Evolutionary conservation across 768 basidiomycete genomes (phyloP).

Genomic region (Podaxis mareebaensis): DNA sequence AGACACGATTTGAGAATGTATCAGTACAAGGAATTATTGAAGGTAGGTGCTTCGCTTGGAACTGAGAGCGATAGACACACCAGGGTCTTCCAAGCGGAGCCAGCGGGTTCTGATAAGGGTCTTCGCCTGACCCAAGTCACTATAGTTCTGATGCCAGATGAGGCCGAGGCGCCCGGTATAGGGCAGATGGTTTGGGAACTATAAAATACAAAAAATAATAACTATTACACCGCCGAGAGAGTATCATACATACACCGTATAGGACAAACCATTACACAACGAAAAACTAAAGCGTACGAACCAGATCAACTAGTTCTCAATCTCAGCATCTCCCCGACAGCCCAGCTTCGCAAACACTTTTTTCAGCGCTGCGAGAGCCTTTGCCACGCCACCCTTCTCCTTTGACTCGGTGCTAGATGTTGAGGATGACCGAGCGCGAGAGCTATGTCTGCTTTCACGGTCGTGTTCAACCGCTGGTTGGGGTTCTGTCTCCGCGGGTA

Average conservation of each 20-base stretch:
- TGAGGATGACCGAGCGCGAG: not conserved
- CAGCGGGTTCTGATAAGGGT: no score
- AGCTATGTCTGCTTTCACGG: not conserved
- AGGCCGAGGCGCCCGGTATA: no score
- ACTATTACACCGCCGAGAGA: not conserved
- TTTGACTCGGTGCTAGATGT: not conserved
- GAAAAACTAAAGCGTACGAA: not conserved
- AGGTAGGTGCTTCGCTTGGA: no score
- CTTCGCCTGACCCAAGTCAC: no score
- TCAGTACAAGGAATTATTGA: no score
- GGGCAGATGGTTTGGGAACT: no score
- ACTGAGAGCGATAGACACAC: no score
- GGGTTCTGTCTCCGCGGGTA: not conserved
- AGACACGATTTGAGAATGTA: no score
- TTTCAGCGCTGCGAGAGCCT: slow-evolving; percentile 2
- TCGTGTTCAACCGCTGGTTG: not conserved
- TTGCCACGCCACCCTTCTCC: not conserved
- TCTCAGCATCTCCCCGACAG: slow-evolving; percentile 6
- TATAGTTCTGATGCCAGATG: no score
- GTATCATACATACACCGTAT: not conserved
- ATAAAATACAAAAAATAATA: no score
- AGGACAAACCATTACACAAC: not conserved
- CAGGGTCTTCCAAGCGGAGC: no score
- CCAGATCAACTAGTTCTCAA: slow-evolving; percentile 1
- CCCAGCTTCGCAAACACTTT: not conserved